Evolutionary conservation across 2,329 filamentous ascomycete species (phyloP).

Genomic region (Fusarium xylarioides): DNA sequence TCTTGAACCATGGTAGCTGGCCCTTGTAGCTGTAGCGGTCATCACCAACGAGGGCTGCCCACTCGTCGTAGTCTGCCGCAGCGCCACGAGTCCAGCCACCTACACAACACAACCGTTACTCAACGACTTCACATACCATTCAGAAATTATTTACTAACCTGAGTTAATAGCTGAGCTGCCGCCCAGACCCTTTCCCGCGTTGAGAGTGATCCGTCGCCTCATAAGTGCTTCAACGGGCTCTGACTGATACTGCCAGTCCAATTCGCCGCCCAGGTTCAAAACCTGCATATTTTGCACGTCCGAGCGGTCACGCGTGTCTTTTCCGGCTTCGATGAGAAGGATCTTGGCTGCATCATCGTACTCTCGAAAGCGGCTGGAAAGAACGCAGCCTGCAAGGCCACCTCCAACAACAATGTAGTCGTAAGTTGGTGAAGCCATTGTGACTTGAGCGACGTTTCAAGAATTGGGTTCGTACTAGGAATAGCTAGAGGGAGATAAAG

Average conservation of each 20-base stretch:
- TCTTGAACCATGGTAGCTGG: conserved; percentile 57
- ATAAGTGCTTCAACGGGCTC: conserved; percentile 43
- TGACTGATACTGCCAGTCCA: conserved; percentile 50
- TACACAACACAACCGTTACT: neutral
- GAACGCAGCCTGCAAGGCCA: conserved; percentile 46
- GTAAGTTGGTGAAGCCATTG: conserved; percentile 12
- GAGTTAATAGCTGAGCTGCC: conserved; percentile 54
- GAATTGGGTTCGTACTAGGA: neutral
- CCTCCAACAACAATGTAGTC: conserved; percentile 47
- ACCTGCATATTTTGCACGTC: conserved; percentile 34
- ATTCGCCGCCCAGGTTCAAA: conserved; percentile 43
- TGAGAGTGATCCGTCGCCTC: conserved; percentile 39
- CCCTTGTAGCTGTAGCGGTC: conserved; percentile 56
- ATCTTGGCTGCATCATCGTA: conserved; percentile 41
- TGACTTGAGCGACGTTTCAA: fast-evolving
- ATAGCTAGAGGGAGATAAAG: neutral
- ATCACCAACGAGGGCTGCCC: conserved; percentile 49
- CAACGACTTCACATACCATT: fast-evolving
- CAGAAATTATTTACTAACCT: conserved; percentile 13
- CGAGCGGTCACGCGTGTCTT: conserved; percentile 33
- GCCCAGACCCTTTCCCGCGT: conserved; percentile 52
- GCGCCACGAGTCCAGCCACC: conserved; percentile 56
- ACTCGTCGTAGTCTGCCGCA: conserved; percentile 56
- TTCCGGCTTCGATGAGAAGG: conserved; percentile 52
- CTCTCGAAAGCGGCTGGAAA: conserved; percentile 45